A percentile compares a stretch with the other conserved stretches of the same genome.
Conservation (phyloP, 2,329 filamentous ascomycete genomes). For the Penicillium frequentans region DNA sequence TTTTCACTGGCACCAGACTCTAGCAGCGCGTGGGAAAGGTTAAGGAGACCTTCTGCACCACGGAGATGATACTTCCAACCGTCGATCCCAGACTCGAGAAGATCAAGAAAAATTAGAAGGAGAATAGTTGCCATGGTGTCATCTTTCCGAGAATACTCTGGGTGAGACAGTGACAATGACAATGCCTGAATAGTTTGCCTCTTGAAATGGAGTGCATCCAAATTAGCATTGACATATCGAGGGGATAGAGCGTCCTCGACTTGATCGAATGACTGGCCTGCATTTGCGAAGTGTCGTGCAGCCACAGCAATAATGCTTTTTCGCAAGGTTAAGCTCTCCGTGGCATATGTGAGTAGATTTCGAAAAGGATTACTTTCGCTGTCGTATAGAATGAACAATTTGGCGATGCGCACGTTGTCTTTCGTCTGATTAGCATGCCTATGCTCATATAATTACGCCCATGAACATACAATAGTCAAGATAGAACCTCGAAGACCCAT, state of each 20-base stretch:
- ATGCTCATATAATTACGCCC: neutral
- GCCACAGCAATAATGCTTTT: neutral
- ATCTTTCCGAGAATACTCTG: neutral
- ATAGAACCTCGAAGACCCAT: conserved; percentile 23
- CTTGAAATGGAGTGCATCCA: conserved; percentile 25
- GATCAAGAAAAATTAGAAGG: conserved; percentile 4
- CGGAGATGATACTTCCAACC: conserved; percentile 7
- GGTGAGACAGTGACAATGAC: conserved; percentile 2
- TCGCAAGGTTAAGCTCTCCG: neutral
- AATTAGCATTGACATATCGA: conserved; percentile 6
- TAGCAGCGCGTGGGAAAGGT: neutral
- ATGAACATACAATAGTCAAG: conserved; percentile 29
- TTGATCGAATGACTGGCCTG: neutral
- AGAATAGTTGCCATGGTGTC: neutral
- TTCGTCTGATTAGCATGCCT: neutral
- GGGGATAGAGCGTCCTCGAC: neutral
- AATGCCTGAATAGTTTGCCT: conserved; percentile 17
- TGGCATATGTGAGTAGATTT: neutral
- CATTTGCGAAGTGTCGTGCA: neutral
- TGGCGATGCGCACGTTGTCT: conserved; percentile 32
- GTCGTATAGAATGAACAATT: conserved; percentile 24
- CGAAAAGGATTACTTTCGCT: conserved; percentile 5
- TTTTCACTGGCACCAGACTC: neutral
- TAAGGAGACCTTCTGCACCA: conserved; percentile 1
- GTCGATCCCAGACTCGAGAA: conserved; percentile 9